Conservation (phyloP, 768 basidiomycete species). For the Lactarius deliciosus region DNA sequence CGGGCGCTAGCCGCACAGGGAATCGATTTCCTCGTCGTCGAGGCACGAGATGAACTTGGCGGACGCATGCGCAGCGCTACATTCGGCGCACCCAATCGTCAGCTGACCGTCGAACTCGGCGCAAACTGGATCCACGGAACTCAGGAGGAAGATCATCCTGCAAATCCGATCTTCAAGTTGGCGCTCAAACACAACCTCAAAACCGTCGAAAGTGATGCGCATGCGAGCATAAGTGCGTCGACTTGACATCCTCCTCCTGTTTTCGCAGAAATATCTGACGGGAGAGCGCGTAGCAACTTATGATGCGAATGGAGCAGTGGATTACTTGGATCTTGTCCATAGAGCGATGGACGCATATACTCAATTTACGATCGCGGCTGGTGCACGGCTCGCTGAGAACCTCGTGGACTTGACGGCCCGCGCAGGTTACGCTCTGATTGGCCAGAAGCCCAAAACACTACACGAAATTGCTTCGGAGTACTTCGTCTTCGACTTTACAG, state of each 20-base stretch:
- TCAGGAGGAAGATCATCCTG: conserved; percentile 44
- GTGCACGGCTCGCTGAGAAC: conserved; percentile 39
- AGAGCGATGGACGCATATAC: conserved; percentile 41
- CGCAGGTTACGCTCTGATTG: conserved; percentile 50
- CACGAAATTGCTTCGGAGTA: conserved; percentile 55
- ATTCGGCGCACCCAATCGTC: conserved; percentile 42
- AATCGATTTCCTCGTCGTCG: conserved; percentile 57
- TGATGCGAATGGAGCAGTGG: conserved; percentile 45
- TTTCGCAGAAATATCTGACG: background rate
- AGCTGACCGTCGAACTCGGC: conserved; percentile 46
- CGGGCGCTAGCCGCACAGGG: conserved; percentile 53
- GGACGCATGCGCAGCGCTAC: conserved; percentile 49
- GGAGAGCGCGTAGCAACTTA: conserved; percentile 43
- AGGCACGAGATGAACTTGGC: conserved; percentile 53
- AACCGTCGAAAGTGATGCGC: conserved; percentile 42
- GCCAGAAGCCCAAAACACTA: conserved; percentile 44
- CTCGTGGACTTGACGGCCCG: conserved; percentile 51
- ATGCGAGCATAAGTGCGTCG: conserved; percentile 34
- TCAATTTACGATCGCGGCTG: conserved; percentile 43
- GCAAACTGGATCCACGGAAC: conserved; percentile 43
- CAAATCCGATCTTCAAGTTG: conserved; percentile 58
- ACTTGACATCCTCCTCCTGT: too few species aligned
- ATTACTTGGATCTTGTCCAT: conserved; percentile 48
- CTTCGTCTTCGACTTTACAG: conserved; percentile 50
- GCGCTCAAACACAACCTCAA: conserved; percentile 50